Conservation (phyloP, 768 basidiomycete species). For the Solioccasus polychromus region DNA sequence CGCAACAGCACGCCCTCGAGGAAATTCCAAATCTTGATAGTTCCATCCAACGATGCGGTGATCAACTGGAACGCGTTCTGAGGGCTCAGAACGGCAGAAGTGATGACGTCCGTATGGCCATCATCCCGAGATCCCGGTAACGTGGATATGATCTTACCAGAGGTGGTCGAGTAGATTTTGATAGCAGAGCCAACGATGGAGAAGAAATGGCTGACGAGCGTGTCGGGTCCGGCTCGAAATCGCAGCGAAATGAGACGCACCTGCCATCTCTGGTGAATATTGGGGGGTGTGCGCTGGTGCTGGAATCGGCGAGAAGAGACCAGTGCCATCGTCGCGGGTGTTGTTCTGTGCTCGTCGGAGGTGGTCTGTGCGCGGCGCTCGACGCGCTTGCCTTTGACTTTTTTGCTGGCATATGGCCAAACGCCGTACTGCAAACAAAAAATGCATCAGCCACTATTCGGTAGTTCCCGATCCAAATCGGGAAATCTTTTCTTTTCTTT, state of each 20-base stretch:
- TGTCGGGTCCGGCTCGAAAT: constrained; percentile 14
- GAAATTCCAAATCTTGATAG: constrained; percentile 90
- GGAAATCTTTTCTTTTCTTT: constrained; percentile 6
- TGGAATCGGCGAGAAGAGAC: constrained; percentile 68
- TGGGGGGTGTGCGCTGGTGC: constrained; percentile 61
- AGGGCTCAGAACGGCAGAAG: constrained; percentile 75
- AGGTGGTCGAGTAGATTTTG: constrained; percentile 79
- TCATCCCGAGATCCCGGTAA: constrained; percentile 53
- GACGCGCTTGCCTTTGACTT: constrained; percentile 47
- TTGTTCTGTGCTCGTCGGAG: not conserved
- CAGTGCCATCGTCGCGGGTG: constrained; percentile 46
- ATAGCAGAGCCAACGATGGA: constrained; percentile 77
- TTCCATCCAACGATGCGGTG: constrained; percentile 81
- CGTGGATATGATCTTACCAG: constrained; percentile 79
- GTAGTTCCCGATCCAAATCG: constrained; percentile 19
- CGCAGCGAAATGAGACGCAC: constrained; percentile 39
- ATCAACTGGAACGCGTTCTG: constrained; percentile 88
- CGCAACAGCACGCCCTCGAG: constrained; percentile 77
- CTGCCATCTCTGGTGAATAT: constrained; percentile 88
- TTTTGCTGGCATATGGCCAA: constrained; percentile 36
- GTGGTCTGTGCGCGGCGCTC: constrained; percentile 32
- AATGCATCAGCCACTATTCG: constrained; percentile 24
- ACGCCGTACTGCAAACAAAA: constrained; percentile 10
- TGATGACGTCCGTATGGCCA: constrained; percentile 53
- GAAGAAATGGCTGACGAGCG: constrained; percentile 75